Base-by-base conservation (phyloP, 352 stramenopile species). In the Pythium apleroticum region DNA sequence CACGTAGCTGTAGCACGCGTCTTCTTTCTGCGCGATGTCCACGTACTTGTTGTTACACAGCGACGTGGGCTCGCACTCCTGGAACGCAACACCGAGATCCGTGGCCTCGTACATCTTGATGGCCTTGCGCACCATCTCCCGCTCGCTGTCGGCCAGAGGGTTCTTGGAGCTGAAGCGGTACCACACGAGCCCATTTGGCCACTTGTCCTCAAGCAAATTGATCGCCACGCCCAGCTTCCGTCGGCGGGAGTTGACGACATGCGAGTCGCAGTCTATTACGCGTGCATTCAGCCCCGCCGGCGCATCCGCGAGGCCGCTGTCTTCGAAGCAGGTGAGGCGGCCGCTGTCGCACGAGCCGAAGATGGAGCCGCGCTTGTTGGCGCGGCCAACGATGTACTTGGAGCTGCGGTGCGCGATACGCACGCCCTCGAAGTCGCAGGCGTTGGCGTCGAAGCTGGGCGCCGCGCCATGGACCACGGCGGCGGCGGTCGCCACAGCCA, bases 1-100 rank as follows among this genome's bases (percentile, higher is more conserved):
- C 15, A 93, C 80, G 71, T 88, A 83, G 17, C 81, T 84, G 65
- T 90, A 89, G 68, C 82, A 90, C 43, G 76, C 76, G 62, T 89
- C 75, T 14, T 89, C 77, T 35, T 89, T 84, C 65, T 90, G 73
- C 52, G 83, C 74, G 20, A 93, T 88, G 64, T 79, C 82, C 25
- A 90, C 77, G 43, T 91, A 91, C 52, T 88, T 90, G 28, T 81
- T 78, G 6, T 75, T 75, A 60, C 84, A 93, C 10, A 80, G 73
- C 15, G 75, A 63, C 30, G 73, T 63, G 25, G 81, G 81, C 28
- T 88, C 70, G 52, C 84, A 93, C 68, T 89, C 81, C 39, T 88
- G 53, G 50, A 93, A 74, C 19, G 73, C 81, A 46, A 93, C 73
- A 41, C 84, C 80, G 1, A 91, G 73, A 33, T 88, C 81, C 1